Evolutionary conservation across 2,329 filamentous ascomycete species (phyloP).

Genomic region (Colletotrichum gigasporum): DNA sequence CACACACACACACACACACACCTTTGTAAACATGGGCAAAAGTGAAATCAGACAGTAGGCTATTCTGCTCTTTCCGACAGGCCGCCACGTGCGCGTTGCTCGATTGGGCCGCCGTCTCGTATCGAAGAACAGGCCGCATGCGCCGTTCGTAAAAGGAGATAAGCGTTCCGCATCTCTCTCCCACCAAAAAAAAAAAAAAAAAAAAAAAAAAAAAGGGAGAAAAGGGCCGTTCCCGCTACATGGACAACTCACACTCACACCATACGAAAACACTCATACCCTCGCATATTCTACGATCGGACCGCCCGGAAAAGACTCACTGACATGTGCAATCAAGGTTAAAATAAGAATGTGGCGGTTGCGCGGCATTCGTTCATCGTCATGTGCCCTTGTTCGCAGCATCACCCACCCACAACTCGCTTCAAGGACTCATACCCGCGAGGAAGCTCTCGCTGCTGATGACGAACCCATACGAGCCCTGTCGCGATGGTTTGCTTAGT

Average conservation of each 20-base stretch:
- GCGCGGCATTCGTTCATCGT: too few relatives aligned
- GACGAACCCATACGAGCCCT: slow-evolving; percentile 30
- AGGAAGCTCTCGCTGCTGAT: slow-evolving; percentile 10
- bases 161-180: neutral
- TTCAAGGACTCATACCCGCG: slow-evolving; percentile 14
- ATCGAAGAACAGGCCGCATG: slow-evolving; percentile 4
- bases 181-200: too few relatives aligned
- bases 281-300: neutral
- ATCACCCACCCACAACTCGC: too few relatives aligned
- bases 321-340: too few relatives aligned
- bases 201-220: too few relatives aligned
- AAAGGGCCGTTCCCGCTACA: too few relatives aligned
- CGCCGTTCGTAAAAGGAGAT: neutral
- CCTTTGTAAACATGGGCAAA: too few relatives aligned
- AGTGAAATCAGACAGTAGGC: too few relatives aligned
- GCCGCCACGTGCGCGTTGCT: neutral
- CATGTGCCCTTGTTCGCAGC: neutral
- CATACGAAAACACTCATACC: neutral
- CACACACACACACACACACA: too few relatives aligned
- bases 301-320: too few relatives aligned
- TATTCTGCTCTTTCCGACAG: too few relatives aligned
- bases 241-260: neutral
- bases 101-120: slow-evolving; percentile 7
- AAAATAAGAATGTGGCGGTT: too few relatives aligned
- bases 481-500: neutral